phyloP scores from a whole-genome alignment of 2,329 filamentous ascomycete species.

The Zasmidium cellare region DNA sequence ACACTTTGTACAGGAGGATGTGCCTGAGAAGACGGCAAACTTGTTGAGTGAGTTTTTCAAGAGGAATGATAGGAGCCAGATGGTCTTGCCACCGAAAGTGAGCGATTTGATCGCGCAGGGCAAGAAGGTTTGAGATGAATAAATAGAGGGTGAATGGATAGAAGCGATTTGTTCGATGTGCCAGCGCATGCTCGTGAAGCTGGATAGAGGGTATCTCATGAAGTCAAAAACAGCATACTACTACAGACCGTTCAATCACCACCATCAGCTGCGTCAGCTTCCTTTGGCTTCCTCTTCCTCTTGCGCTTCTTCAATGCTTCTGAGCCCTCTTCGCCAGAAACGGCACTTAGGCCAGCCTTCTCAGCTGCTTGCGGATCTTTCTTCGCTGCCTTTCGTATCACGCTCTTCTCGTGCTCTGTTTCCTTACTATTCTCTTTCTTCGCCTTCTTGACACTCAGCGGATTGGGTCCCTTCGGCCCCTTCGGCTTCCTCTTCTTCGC shows the following conservation, averaged over 20 bases:
- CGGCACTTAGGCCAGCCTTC: slow-evolving; percentile 16
- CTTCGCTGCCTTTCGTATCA: slow-evolving; percentile 27
- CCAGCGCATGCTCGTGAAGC: background rate
- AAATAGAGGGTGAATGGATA: no score
- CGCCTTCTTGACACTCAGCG: slow-evolving; percentile 67
- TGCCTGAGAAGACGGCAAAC: slow-evolving; percentile 84
- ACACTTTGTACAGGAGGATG: slow-evolving; percentile 95
- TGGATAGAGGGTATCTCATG: background rate
- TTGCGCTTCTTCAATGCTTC: slow-evolving; percentile 22
- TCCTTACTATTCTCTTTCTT: slow-evolving; percentile 51
- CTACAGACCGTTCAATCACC: background rate
- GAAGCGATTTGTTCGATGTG: no score
- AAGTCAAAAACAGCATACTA: background rate
- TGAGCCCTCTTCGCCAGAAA: slow-evolving; percentile 5
- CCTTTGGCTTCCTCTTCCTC: slow-evolving; percentile 25
- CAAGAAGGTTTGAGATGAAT: slow-evolving; percentile 46
- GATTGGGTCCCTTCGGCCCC: slow-evolving; percentile 70
- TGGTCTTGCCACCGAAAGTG: slow-evolving; percentile 92
- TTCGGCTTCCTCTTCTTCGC: slow-evolving; percentile 58
- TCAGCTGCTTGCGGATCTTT: slow-evolving; percentile 28
- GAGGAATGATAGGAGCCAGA: slow-evolving; percentile 79
- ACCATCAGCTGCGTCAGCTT: slow-evolving; percentile 5
- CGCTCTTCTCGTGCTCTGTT: slow-evolving; percentile 22
- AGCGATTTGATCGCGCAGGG: slow-evolving; percentile 50
- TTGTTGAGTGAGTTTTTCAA: slow-evolving; percentile 87